Percentiles rank a stretch among this genome's conserved stretches.
phyloP scores from a whole-genome alignment of 306 rosid genomes.

The Luffa aegyptiaca region DNA sequence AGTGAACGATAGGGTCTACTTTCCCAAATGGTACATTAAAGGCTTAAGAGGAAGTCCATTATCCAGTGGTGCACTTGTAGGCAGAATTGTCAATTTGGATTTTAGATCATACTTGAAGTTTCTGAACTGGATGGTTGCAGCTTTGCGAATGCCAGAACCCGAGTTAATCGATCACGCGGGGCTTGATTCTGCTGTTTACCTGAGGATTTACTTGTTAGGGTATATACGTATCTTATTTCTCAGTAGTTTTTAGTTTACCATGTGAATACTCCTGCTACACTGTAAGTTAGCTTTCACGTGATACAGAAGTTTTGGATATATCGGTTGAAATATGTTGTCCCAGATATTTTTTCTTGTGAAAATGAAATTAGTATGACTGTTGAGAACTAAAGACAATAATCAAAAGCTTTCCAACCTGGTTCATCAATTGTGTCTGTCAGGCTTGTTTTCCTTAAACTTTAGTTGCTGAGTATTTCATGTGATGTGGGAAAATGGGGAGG shows the following conservation, averaged over 20 bases:
- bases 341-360: not conserved
- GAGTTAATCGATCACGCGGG: constrained; percentile 90
- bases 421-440: not conserved
- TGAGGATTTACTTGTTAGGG: constrained; percentile 93
- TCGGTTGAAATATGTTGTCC: not conserved
- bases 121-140: constrained; percentile 91
- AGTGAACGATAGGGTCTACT: constrained; percentile 86
- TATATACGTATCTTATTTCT: constrained; percentile 12
- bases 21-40: constrained; percentile 95
- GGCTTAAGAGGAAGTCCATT: constrained; percentile 78
- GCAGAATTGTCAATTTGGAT: constrained; percentile 86
- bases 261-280: not conserved
- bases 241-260: not conserved
- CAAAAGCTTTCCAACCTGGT: not conserved
- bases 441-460: not conserved
- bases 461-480: not conserved
- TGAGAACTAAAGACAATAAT: not conserved
- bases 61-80: constrained; percentile 49
- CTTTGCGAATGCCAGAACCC: constrained; percentile 93
- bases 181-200: constrained; percentile 79
- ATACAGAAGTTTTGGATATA: not conserved
- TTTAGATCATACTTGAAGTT: constrained; percentile 59
- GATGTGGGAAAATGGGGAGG: not conserved
- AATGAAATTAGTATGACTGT: not conserved
- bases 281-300: not conserved